Evolutionary conservation across 805 yeast species (phyloP).

Genomic region (Monosporozyma aerobia): DNA sequence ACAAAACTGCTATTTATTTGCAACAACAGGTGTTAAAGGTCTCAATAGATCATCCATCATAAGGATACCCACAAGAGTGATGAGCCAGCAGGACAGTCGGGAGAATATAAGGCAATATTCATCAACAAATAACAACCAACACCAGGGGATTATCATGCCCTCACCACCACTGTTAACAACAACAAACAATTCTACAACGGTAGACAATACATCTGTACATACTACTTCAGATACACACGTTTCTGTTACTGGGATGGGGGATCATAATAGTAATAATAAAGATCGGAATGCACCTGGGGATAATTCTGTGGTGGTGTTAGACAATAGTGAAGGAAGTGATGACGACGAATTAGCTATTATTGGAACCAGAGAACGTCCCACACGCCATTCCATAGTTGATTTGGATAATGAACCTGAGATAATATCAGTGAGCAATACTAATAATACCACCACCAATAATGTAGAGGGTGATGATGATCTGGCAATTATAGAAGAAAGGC

Average conservation of each 20-base stretch:
- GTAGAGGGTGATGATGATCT: slow-evolving; percentile 23
- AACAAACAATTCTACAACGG: neutral
- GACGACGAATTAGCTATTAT: slow-evolving; percentile 19
- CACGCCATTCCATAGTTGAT: slow-evolving; percentile 6
- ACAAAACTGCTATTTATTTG: neutral
- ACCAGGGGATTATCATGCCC: neutral
- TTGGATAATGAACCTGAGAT: slow-evolving; percentile 20
- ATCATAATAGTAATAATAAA: neutral
- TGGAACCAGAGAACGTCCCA: slow-evolving; percentile 10
- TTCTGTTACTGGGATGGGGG: neutral
- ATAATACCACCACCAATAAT: slow-evolving; percentile 8
- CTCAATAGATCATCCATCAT: neutral
- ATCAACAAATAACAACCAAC: neutral
- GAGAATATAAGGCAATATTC: neutral
- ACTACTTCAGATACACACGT: neutral
- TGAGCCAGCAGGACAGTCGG: neutral
- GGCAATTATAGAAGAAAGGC: slow-evolving; percentile 25
- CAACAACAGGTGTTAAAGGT: neutral
- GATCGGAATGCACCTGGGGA: neutral
- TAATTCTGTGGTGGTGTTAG: slow-evolving; percentile 14
- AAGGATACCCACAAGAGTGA: neutral
- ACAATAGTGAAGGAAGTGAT: slow-evolving; percentile 24
- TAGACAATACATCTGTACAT: neutral
- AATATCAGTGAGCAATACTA: slow-evolving; percentile 2
- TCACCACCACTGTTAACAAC: neutral